Evolutionary conservation across 2,329 filamentous ascomycete species (phyloP), one percentile per base, ranked within the genome.

Genomic region (Knoxdaviesia capensis): DNA sequence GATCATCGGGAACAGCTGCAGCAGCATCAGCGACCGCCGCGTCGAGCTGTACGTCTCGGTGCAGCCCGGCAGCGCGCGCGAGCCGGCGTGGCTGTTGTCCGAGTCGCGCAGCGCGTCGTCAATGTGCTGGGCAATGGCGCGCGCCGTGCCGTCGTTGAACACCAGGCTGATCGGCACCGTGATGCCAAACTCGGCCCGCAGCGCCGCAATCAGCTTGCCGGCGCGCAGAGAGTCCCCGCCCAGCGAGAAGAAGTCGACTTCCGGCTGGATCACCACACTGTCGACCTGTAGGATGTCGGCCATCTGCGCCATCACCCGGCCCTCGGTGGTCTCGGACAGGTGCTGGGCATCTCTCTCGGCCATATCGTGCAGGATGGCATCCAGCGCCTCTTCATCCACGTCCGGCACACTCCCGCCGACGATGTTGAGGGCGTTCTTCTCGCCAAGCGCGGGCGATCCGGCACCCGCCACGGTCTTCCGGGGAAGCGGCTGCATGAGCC

Each of bases 141-240:
- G 52, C 1, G 70, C 59, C 4, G 61, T 62, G 20, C 65, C 62
- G 35, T 63, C 54, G 37, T 61, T 63, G 54, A 73, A 72, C 4
- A 74, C 57, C 8, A 65, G 51, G 43, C 65, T 64, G 44, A 71
- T 67, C 0, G 68, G 63, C 1, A 73, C 53, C 20, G 63, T 59
- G 1, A 68, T 55, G 20, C 58, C 54, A 45, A 71, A 69, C 40
- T 66, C 58, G 31, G 57, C 58, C n/a, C 69, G 62, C 4, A 74
- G 56, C 2, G 57, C 54, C 1, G 69, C 70, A 6, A 71, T 54
- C 1, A 74, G 58, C 33, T 60, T 59, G 2, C 69, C 70, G 32
- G 69, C 69, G 20, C 59, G 59, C 39, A 74, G 57, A 34, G 66
- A 71, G 48, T 73, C 68, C 11, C 70, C 68, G 5, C 68, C 68